Percentiles rank a stretch among this genome's conserved stretches.
These are phyloP conservation scores for Tricholoma flavovirens DNA, from an alignment of 768 basidiomycete species.

Conservation along the genomic window DNA sequence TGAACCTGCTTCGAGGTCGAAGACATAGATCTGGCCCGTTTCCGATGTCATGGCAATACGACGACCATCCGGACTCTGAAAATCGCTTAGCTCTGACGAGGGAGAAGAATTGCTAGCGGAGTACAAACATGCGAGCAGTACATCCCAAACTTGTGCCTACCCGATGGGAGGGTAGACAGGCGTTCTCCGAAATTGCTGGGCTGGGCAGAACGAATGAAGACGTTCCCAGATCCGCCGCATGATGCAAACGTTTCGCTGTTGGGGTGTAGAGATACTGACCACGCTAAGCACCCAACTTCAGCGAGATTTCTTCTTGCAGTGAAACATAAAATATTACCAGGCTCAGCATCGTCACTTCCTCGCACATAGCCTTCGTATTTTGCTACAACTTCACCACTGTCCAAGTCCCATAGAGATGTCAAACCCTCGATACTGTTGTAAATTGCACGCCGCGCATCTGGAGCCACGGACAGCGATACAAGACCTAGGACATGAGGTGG, in stretches of 20 bases:
- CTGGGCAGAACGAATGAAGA: constrained; percentile 67
- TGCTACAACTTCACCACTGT: constrained; percentile 53
- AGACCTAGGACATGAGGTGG: constrained; percentile 81
- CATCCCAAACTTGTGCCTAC: constrained; percentile 76
- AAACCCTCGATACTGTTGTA: constrained; percentile 84
- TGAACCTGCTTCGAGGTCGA: constrained; percentile 67
- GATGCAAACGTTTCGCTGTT: constrained; percentile 68
- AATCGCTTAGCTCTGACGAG: constrained; percentile 3
- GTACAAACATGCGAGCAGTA: constrained; percentile 59
- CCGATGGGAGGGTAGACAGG: constrained; percentile 54
- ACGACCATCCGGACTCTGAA: constrained; percentile 83
- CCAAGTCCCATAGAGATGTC: constrained; percentile 69
- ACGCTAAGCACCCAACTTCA: constrained; percentile 45
- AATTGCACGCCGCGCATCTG: constrained; percentile 59
- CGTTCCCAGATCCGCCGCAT: constrained; percentile 64
- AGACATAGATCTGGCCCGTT: constrained; percentile 82
- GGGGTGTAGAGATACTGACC: constrained; percentile 81
- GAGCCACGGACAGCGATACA: constrained; percentile 70
- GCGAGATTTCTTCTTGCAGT: neutral
- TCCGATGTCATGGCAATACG: constrained; percentile 80
- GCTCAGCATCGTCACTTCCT: constrained; percentile 53
- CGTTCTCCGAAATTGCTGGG: constrained; percentile 60
- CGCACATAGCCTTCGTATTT: constrained; percentile 70
- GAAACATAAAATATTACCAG: constrained; percentile 47
- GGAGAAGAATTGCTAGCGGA: neutral